Conservation (phyloP, 371 early-diverging fungal species). For the Gilbertella persicaria region DNA sequence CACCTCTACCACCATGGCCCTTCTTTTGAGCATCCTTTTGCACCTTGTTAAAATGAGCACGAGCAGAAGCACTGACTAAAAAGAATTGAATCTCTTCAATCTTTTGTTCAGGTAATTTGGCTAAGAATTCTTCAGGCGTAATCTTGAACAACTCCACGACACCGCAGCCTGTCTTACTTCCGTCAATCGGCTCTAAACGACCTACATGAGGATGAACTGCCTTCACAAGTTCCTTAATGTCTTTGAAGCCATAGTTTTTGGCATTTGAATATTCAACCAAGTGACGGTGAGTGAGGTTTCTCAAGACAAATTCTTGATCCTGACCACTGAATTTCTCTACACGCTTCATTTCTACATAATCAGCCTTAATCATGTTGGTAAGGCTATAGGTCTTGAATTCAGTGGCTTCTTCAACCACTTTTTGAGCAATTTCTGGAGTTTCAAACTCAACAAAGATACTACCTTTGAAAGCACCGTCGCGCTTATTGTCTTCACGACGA, state of each 20-base stretch:
- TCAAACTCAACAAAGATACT: conserved; percentile 54
- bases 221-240: conserved; percentile 33
- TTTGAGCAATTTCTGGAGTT: conserved; percentile 27
- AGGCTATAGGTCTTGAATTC: conserved; percentile 22
- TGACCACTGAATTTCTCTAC: conserved; percentile 32
- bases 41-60: conserved; percentile 22
- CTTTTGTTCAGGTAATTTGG: conserved; percentile 26
- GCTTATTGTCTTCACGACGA: conserved; percentile 36
- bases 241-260: conserved; percentile 17
- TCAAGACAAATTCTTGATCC: not conserved
- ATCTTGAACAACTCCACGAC: conserved; percentile 33
- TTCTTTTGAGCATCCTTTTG: conserved; percentile 16
- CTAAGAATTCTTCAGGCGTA: conserved; percentile 40
- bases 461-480: conserved; percentile 30
- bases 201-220: conserved; percentile 15
- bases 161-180: conserved; percentile 23
- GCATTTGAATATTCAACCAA: conserved; percentile 40
- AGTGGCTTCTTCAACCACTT: conserved; percentile 18
- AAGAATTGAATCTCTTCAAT: conserved; percentile 20
- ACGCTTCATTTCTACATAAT: conserved; percentile 45
- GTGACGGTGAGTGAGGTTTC: conserved; percentile 7
- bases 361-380: conserved; percentile 39
- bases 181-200: conserved; percentile 18
- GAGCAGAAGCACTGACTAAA: conserved; percentile 20
- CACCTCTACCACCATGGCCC: conserved; percentile 26